Evolutionary conservation across 768 basidiomycete species (phyloP).

Genomic region (Pleurotus eryngii): DNA sequence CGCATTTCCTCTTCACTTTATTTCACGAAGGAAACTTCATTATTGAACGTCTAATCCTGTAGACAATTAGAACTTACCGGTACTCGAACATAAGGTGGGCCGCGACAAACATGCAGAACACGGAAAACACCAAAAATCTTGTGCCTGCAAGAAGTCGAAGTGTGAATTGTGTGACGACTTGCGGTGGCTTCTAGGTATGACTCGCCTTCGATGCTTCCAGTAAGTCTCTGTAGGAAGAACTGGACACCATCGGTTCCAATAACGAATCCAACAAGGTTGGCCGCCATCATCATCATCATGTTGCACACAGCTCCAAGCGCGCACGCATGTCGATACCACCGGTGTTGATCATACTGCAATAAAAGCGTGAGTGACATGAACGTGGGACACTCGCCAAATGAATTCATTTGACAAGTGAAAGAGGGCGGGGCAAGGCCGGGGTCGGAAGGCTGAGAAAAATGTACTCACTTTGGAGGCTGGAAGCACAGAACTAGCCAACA

Average conservation of each 20-base stretch:
- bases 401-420: slow-evolving; percentile 7
- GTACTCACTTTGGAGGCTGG: slow-evolving; percentile 59
- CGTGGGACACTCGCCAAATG: background rate
- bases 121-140: slow-evolving; percentile 58
- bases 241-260: slow-evolving; percentile 78
- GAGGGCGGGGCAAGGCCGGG: slow-evolving; percentile 1
- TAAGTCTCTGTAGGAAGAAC: slow-evolving; percentile 61
- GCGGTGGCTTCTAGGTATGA: background rate
- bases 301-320: slow-evolving; percentile 83
- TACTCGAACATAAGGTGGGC: slow-evolving; percentile 97
- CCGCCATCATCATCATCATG: slow-evolving; percentile 83
- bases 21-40: background rate
- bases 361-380: background rate
- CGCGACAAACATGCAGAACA: slow-evolving; percentile 69
- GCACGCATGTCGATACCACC: slow-evolving; percentile 87
- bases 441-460: background rate
- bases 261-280: slow-evolving; percentile 95
- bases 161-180: background rate
- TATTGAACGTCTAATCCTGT: slow-evolving; percentile 4
- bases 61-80: slow-evolving; percentile 45
- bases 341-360: slow-evolving; percentile 55
- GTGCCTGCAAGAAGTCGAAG: slow-evolving; percentile 42
- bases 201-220: slow-evolving; percentile 61
- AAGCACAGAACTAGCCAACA: slow-evolving; percentile 57
- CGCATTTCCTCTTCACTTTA: slow-evolving; percentile 71